Evolutionary conservation across 192 early-diverging fungal species (phyloP).

Genomic region (Funneliformis mosseae): DNA sequence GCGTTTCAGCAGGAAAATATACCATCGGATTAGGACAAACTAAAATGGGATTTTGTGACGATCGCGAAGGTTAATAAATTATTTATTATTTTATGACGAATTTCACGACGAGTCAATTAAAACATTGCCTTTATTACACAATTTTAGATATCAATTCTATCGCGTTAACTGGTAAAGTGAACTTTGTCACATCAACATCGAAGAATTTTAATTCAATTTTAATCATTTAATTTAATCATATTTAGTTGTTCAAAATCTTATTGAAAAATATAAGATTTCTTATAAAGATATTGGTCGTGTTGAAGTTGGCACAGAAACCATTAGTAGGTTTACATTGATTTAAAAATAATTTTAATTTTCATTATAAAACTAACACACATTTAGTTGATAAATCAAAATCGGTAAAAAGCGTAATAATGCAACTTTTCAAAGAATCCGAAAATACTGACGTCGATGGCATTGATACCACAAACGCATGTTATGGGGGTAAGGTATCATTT

Average conservation of each 20-base stretch:
- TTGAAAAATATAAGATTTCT: constrained; percentile 90
- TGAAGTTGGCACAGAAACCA: constrained; percentile 98
- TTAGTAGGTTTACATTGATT: constrained; percentile 50
- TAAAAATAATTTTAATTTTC: too few relatives aligned
- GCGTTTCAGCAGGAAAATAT: constrained; percentile 95
- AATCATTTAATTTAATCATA: neutral
- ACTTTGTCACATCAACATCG: constrained; percentile 14
- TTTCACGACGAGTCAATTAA: neutral
- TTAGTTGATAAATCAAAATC: constrained; percentile 95
- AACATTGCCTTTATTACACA: neutral
- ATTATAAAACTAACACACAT: too few relatives aligned
- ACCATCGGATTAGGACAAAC: constrained; percentile 96
- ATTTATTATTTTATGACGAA: neutral
- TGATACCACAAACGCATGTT: constrained; percentile 99
- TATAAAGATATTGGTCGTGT: constrained; percentile 88
- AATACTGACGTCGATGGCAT: constrained; percentile 96
- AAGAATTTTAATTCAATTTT: neutral
- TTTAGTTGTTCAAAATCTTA: constrained; percentile 83
- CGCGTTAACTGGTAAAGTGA: constrained; percentile 74
- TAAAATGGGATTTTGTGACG: constrained; percentile 95
- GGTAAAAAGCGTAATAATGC: constrained; percentile 96
- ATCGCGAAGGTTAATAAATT: constrained; percentile 64
- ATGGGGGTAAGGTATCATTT: constrained; percentile 70
- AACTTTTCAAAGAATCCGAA: constrained; percentile 85
- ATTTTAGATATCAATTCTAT: constrained; percentile 81